A percentile compares a stretch with the other conserved stretches of the same genome.
These are phyloP conservation scores for Hamamelis virginiana DNA, from an alignment of 164 flowering plant genomes.

Conservation along the genomic window DNA sequence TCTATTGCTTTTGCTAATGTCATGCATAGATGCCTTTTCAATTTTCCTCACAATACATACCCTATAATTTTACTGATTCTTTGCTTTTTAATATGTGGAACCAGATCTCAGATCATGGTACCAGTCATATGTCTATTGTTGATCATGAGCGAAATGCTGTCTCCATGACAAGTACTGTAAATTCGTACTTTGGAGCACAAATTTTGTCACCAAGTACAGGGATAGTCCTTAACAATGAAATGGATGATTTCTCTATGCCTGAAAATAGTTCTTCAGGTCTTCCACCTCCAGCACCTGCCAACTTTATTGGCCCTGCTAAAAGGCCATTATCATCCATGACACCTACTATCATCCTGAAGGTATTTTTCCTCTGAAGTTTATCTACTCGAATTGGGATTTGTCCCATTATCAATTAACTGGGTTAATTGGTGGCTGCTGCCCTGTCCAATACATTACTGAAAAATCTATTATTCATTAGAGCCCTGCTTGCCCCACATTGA, in stretches of 20 bases:
- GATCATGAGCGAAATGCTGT: conserved; percentile 63
- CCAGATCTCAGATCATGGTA: conserved; percentile 60
- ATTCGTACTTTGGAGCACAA: conserved; percentile 49
- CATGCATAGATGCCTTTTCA: no score
- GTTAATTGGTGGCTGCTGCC: not conserved
- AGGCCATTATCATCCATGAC: conserved; percentile 79
- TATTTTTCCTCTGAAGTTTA: conserved; percentile 7
- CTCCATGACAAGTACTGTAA: conserved; percentile 62
- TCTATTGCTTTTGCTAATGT: no score
- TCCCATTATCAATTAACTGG: not conserved
- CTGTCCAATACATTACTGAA: not conserved
- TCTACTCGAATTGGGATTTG: not conserved
- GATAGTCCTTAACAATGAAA: conserved; percentile 73
- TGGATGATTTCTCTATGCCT: conserved; percentile 78
- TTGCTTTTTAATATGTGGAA: conserved; percentile 46
- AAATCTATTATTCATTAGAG: no score
- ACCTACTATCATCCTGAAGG: conserved; percentile 66
- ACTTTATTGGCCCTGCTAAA: conserved; percentile 55
- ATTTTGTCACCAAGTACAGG: conserved; percentile 59
- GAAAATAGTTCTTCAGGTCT: conserved; percentile 5
- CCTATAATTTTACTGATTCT: not conserved
- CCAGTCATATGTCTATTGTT: conserved; percentile 59
- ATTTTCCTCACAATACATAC: no score
- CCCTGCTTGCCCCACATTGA: no score
- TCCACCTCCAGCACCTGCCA: conserved; percentile 59